Conservation (phyloP, 768 basidiomycete genomes). For the Trametopsis cervina region DNA sequence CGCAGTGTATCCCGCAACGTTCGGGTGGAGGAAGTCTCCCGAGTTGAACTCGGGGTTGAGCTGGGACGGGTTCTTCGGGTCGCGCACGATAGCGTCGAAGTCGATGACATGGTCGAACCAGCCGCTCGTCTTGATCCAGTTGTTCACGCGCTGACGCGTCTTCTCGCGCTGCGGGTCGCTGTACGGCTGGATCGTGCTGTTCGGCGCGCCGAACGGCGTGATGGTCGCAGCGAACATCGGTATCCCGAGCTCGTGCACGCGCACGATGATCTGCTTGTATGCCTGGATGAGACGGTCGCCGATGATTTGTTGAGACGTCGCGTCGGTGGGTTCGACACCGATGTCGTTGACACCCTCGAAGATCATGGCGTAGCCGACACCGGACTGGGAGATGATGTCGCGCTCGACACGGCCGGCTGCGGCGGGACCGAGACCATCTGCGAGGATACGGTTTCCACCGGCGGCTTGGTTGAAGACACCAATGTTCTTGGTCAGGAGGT, state of each 20-base stretch:
- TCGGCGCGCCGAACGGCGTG: slow-evolving; percentile 38
- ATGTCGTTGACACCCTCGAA: slow-evolving; percentile 53
- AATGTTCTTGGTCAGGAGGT: slow-evolving; percentile 27
- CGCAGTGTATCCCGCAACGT: slow-evolving; percentile 37
- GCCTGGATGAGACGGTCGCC: slow-evolving; percentile 37
- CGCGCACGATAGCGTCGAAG: slow-evolving; percentile 36
- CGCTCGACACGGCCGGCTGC: slow-evolving; percentile 42
- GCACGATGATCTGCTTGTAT: slow-evolving; percentile 37
- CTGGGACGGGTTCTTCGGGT: slow-evolving; percentile 32
- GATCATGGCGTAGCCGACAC: slow-evolving; percentile 41
- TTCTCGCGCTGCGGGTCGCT: slow-evolving; percentile 32
- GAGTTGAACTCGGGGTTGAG: slow-evolving; percentile 33
- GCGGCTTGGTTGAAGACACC: slow-evolving; percentile 44
- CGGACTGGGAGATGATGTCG: slow-evolving; percentile 41
- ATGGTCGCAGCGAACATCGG: slow-evolving; percentile 45
- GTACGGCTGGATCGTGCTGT: too few relatives aligned
- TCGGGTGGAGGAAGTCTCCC: slow-evolving; percentile 43
- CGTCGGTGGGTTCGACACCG: slow-evolving; percentile 31
- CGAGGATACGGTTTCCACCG: slow-evolving; percentile 45
- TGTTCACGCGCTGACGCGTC: slow-evolving; percentile 36
- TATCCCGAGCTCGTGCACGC: slow-evolving; percentile 35
- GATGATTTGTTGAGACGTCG: slow-evolving; percentile 29
- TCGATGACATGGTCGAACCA: slow-evolving; percentile 41
- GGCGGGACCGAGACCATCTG: slow-evolving; percentile 41
- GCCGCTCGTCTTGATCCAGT: slow-evolving; percentile 34